These are phyloP conservation scores for Fusarium nematophilum DNA, from an alignment of 2,329 filamentous ascomycete species.

Conservation along the genomic window DNA sequence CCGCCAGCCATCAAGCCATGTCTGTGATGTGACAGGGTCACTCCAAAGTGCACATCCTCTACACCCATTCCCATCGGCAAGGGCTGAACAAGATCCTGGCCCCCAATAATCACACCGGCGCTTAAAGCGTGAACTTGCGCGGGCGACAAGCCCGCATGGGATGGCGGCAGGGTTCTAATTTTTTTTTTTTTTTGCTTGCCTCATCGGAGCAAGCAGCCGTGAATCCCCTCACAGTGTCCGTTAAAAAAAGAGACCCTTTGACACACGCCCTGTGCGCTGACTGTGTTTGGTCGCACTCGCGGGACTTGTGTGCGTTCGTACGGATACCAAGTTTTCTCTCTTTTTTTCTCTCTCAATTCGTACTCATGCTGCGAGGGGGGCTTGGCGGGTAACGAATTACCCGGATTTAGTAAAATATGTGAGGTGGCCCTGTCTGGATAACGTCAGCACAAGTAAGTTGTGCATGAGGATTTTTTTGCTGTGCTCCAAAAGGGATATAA, in stretches of 20 bases:
- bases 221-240: neutral
- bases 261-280: neutral
- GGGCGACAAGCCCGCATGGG: no score
- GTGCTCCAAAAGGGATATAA: no score
- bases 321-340: no score
- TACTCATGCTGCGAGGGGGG: slow-evolving; percentile 27
- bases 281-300: slow-evolving; percentile 8
- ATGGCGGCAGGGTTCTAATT: no score
- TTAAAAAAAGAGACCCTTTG: neutral
- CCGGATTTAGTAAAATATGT: slow-evolving; percentile 4
- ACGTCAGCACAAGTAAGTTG: slow-evolving; percentile 15
- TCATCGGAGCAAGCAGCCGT: slow-evolving; percentile 11
- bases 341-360: slow-evolving; percentile 23
- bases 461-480: neutral
- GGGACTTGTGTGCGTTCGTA: neutral
- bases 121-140: no score
- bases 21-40: slow-evolving; percentile 15
- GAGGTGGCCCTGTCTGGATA: slow-evolving; percentile 8
- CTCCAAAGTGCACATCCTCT: slow-evolving; percentile 1
- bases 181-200: neutral
- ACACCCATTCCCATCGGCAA: neutral
- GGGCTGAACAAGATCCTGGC: neutral
- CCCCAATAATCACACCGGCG: no score
- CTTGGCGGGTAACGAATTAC: neutral
- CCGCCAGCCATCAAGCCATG: neutral